phyloP scores from a whole-genome alignment of 202 grass and related monocot species.

The Thinopyrum obtusiflorum region DNA sequence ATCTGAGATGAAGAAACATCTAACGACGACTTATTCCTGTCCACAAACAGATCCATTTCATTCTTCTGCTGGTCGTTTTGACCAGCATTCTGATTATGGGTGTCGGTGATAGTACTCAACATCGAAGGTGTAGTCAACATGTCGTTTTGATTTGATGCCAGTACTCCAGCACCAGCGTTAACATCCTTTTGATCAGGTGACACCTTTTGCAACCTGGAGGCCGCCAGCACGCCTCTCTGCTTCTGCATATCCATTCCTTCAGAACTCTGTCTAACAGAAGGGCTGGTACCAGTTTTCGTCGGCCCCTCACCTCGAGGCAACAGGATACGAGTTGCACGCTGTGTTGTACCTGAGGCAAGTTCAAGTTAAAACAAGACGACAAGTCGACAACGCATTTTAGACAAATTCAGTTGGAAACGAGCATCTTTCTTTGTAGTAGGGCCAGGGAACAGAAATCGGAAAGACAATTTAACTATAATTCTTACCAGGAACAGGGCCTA shows the following conservation, averaged over 20 bases:
- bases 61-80: slow-evolving; percentile 36
- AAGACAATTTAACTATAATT: background rate
- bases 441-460: background rate
- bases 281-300: slow-evolving; percentile 30
- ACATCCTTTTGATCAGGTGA: slow-evolving; percentile 40
- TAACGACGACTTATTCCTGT: slow-evolving; percentile 41
- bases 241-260: slow-evolving; percentile 26
- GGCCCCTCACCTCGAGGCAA: slow-evolving; percentile 42
- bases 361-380: slow-evolving; percentile 31
- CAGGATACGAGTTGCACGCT: slow-evolving; percentile 63
- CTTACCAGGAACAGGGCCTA: too few relatives aligned
- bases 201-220: slow-evolving; percentile 35
- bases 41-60: slow-evolving; percentile 33
- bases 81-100: slow-evolving; percentile 18
- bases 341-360: slow-evolving; percentile 50
- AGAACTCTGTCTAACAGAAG: slow-evolving; percentile 31
- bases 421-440: background rate
- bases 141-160: slow-evolving; percentile 32
- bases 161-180: background rate
- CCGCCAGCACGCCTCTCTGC: slow-evolving; percentile 22
- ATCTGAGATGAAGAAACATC: slow-evolving; percentile 44
- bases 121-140: slow-evolving; percentile 31
- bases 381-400: background rate
- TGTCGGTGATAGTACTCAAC: slow-evolving; percentile 35
- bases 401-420: background rate